These are phyloP conservation scores for Chrysanthemum makinoi DNA, from an alignment of 129 eudicot genomes.

Conservation along the genomic window DNA sequence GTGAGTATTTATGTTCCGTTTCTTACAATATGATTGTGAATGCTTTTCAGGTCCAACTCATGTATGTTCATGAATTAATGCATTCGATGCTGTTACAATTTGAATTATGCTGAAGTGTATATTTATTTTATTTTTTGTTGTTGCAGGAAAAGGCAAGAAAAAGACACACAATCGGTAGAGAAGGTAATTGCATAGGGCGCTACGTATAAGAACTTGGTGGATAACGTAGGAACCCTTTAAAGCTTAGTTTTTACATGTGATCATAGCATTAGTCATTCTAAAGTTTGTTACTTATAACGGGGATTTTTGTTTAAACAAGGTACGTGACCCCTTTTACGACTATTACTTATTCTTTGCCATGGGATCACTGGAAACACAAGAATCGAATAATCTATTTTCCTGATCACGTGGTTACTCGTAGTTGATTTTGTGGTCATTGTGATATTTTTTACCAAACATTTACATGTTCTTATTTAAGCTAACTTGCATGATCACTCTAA, in stretches of 20 bases:
- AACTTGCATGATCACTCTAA: no score
- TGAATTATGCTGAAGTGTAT: neutral
- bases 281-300: conserved; percentile 1
- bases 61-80: no score
- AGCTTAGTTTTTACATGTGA: neutral
- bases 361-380: no score
- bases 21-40: neutral
- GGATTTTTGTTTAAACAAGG: neutral
- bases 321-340: no score
- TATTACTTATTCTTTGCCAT: no score
- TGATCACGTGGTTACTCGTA: no score
- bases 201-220: neutral
- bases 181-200: conserved; percentile 30
- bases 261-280: neutral
- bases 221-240: conserved; percentile 6
- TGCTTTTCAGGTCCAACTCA: no score
- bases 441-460: no score
- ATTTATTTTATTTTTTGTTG: neutral
- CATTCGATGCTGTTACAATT: neutral
- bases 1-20: conserved; percentile 35
- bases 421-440: no score
- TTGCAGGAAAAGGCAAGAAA: conserved; percentile 60
- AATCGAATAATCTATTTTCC: no score
- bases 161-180: conserved; percentile 17
- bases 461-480: no score